Evolutionary conservation across 2,329 filamentous ascomycete genomes (phyloP).

Genomic region (Curvularia lunata): DNA sequence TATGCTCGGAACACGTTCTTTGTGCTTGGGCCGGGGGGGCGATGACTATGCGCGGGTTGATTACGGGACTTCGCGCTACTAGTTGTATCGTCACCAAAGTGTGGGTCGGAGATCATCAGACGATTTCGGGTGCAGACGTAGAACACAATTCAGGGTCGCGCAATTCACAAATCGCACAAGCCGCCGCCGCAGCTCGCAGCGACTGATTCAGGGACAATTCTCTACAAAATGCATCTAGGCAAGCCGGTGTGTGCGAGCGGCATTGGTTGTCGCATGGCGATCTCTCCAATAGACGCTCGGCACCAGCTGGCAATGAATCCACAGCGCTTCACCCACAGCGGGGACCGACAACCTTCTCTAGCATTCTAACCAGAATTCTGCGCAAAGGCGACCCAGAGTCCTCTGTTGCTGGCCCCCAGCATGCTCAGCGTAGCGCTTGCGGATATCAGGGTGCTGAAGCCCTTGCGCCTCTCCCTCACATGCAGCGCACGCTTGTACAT

Average conservation of each 20-base stretch:
- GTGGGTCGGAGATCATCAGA: conserved; percentile 20
- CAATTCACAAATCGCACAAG: conserved; percentile 16
- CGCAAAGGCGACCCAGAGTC: conserved; percentile 22
- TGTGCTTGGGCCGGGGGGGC: conserved; percentile 7
- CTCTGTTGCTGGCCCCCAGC: conserved; percentile 13
- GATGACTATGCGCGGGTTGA: conserved; percentile 12
- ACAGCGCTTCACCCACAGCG: conserved; percentile 39
- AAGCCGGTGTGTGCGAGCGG: conserved; percentile 34
- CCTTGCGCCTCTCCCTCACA: conserved; percentile 24
- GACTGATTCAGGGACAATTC: conserved; percentile 14
- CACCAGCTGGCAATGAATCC: conserved; percentile 39
- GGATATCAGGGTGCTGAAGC: conserved; percentile 30
- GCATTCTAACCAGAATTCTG: conserved; percentile 27
- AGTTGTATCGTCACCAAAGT: conserved; percentile 17
- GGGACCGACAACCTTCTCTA: conserved; percentile 16
- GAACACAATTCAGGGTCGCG: conserved; percentile 15
- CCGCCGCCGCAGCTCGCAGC: conserved; percentile 10
- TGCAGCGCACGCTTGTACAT: conserved; percentile 28
- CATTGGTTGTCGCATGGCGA: conserved; percentile 41
- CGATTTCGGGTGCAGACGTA: conserved; percentile 12
- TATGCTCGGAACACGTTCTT: conserved; percentile 3
- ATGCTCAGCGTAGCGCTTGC: conserved; percentile 30
- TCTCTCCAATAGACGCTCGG: conserved; percentile 45
- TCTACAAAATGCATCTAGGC: conserved; percentile 15
- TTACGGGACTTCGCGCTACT: conserved; percentile 20